Evolutionary conservation across 2,329 filamentous ascomycete genomes (phyloP).

Genomic region (Fusarium beomiforme): DNA sequence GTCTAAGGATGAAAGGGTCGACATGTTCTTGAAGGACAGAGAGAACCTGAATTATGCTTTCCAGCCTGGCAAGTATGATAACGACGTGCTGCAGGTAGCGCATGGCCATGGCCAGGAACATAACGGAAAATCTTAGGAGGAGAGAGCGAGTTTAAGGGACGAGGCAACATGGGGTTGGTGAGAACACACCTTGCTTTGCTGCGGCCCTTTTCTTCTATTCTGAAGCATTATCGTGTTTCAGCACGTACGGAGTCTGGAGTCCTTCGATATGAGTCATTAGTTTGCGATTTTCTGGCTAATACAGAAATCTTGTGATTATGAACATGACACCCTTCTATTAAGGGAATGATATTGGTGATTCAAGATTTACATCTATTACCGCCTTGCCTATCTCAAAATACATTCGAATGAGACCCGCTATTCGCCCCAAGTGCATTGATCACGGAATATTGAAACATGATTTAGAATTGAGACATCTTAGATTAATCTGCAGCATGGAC

Average conservation of each 20-base stretch:
- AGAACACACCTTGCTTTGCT: slow-evolving; percentile 12
- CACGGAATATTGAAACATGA: not conserved
- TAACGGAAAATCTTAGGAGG: not conserved
- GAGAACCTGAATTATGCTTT: slow-evolving; percentile 59
- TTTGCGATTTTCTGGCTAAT: not conserved
- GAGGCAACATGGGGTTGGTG: slow-evolving; percentile 19
- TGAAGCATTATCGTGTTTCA: slow-evolving; percentile 12
- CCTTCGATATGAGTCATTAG: not conserved
- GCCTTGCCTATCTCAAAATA: not conserved
- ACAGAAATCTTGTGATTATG: not conserved
- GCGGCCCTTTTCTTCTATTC: not conserved
- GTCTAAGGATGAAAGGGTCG: slow-evolving; percentile 73
- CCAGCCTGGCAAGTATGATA: slow-evolving; percentile 46
- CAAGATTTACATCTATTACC: not conserved
- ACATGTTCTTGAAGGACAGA: slow-evolving; percentile 79
- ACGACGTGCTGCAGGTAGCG: slow-evolving; percentile 14
- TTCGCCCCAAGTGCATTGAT: not conserved
- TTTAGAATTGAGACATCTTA: not conserved
- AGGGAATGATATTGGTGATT: not conserved
- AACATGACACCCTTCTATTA: not conserved
- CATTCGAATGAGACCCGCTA: not conserved
- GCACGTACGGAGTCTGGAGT: slow-evolving; percentile 30
- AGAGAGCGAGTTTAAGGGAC: not conserved
- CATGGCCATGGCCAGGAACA: slow-evolving; percentile 7
- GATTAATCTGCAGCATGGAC: not conserved